Percentiles rank a stretch among this genome's conserved stretches.
These are phyloP conservation scores for Mortierella sp. DNA, from an alignment of 371 early-diverging fungal genomes.

Conservation along the genomic window DNA sequence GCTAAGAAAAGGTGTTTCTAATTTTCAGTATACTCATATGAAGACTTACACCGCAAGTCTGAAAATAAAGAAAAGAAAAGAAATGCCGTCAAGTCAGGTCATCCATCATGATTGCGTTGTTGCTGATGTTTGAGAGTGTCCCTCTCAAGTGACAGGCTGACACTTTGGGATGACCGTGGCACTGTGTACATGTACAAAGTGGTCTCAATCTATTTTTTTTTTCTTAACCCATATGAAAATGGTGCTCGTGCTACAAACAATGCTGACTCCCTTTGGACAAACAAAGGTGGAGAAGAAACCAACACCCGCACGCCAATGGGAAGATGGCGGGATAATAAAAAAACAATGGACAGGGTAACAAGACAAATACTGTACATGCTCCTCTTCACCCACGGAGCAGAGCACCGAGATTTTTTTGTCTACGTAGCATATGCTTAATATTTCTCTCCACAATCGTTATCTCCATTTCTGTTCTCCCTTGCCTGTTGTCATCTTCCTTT, in stretches of 20 bases:
- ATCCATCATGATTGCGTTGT: too few species aligned
- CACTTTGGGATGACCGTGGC: conserved; percentile 7
- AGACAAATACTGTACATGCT: neutral
- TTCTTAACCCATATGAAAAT: conserved; percentile 9
- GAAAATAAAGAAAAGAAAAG: neutral
- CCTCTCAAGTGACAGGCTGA: conserved; percentile 1
- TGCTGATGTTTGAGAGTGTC: too few species aligned
- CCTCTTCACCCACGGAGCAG: conserved; percentile 1
- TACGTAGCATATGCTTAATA: neutral
- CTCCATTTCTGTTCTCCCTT: neutral
- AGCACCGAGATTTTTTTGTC: conserved; percentile 9
- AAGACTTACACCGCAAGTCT: too few species aligned
- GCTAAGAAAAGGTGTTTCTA: too few species aligned
- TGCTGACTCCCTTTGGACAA: neutral
- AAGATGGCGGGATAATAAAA: neutral
- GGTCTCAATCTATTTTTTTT: neutral
- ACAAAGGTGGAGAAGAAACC: neutral
- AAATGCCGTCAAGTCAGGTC: neutral
- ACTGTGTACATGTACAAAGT: neutral
- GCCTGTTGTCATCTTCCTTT: neutral
- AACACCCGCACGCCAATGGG: neutral
- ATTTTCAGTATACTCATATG: too few species aligned
- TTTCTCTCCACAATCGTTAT: neutral
- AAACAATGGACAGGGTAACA: neutral
- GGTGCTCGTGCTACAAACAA: neutral